Percentiles rank a stretch among this genome's conserved stretches.
These are phyloP conservation scores for Pharus latifolius DNA, from an alignment of 176 grass and related monocot genomes.

Conservation along the genomic window DNA sequence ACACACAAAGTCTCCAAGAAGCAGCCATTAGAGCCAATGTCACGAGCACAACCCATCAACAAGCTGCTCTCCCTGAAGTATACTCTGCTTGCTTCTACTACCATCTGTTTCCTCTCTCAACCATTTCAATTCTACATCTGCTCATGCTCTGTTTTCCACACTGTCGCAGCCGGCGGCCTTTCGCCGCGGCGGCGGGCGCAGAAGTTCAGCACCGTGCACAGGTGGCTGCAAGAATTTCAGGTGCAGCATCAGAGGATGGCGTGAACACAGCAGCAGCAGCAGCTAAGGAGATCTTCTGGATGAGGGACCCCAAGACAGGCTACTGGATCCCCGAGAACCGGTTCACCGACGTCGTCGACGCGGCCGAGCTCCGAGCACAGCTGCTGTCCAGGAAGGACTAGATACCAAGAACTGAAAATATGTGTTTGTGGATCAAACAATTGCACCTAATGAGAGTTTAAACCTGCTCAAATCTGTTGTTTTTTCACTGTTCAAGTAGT, in stretches of 20 bases:
- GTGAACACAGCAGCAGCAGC: background rate
- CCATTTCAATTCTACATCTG: background rate
- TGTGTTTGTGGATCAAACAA: background rate
- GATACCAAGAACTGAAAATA: too few relatives aligned
- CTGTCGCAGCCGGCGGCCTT: constrained; percentile 16
- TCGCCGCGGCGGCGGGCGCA: background rate
- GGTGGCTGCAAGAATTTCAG: background rate
- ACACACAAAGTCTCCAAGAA: too few relatives aligned
- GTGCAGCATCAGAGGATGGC: background rate
- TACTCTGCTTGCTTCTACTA: too few relatives aligned
- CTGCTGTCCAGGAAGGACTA: constrained; percentile 23
- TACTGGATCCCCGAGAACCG: constrained; percentile 43
- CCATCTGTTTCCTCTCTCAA: too few relatives aligned
- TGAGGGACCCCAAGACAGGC: constrained; percentile 49
- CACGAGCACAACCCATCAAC: too few relatives aligned
- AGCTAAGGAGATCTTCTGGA: constrained; percentile 33
- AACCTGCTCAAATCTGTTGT: background rate
- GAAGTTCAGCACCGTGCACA: background rate
- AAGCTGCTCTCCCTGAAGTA: too few relatives aligned
- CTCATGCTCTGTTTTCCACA: background rate
- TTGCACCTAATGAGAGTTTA: background rate
- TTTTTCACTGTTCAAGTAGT: too few relatives aligned
- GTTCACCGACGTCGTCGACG: constrained; percentile 37
- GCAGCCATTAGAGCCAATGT: too few relatives aligned
- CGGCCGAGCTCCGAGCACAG: constrained; percentile 34